These are phyloP conservation scores for Ogataea chonburiensis DNA, from an alignment of 805 yeast genomes.

Conservation along the genomic window DNA sequence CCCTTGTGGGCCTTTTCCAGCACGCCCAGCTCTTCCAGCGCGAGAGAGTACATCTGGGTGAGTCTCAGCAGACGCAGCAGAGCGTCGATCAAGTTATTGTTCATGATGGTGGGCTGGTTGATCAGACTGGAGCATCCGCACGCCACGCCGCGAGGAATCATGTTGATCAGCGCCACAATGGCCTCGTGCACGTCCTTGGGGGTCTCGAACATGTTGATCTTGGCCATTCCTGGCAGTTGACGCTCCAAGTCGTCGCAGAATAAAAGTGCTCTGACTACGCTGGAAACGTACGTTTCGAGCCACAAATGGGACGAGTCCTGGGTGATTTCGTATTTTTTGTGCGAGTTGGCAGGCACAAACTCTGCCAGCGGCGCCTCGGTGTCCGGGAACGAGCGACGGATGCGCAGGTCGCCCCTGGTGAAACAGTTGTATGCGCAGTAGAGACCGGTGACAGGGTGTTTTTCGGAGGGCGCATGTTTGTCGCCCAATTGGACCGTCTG, in stretches of 20 bases:
- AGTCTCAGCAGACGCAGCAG: constrained; percentile 41
- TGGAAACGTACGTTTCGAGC: constrained; percentile 62
- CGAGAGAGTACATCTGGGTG: constrained; percentile 37
- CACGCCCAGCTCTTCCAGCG: constrained; percentile 40
- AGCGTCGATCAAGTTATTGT: constrained; percentile 56
- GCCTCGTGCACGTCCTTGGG: constrained; percentile 37
- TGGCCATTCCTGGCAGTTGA: constrained; percentile 59
- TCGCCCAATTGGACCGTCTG: constrained; percentile 45
- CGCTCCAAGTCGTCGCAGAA: constrained; percentile 53
- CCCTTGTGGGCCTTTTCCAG: constrained; percentile 16
- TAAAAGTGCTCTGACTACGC: constrained; percentile 52
- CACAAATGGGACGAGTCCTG: constrained; percentile 51
- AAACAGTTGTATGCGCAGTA: constrained; percentile 75
- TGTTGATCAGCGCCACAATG: constrained; percentile 38
- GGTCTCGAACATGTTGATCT: constrained; percentile 42
- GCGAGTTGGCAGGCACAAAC: constrained; percentile 51
- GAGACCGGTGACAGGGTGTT: constrained; percentile 43
- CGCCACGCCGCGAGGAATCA: constrained; percentile 47
- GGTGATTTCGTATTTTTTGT: constrained; percentile 20
- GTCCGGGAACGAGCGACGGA: constrained; percentile 58
- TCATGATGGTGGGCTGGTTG: constrained; percentile 36
- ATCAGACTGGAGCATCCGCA: constrained; percentile 42
- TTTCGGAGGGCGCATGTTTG: constrained; percentile 25
- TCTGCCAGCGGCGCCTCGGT: constrained; percentile 37
- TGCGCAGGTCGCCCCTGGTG: constrained; percentile 68